Base-by-base conservation (phyloP, 192 early-diverging fungal species). In the Backusella tarrabulga region DNA sequence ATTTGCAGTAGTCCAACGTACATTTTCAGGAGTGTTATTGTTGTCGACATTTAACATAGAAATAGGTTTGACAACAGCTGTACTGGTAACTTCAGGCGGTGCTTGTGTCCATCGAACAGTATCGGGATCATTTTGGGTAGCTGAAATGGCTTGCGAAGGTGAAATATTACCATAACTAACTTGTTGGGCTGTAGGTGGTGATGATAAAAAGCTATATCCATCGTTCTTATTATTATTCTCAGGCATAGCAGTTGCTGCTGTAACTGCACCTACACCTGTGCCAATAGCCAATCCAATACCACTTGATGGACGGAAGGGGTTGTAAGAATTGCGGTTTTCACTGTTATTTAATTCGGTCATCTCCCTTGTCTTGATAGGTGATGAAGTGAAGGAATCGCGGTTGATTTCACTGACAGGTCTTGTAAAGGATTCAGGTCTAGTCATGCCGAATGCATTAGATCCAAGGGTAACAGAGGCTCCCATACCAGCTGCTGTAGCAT, bases 1-100 rank as follows among this genome's bases (percentile, higher is more conserved):
- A 35, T 67, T 67, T 26, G 17, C 35, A 42, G 73, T 41, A 1
- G 72, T 78, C 77, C 77, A 73, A 15, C 44, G 77, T 44, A 79
- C 38, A 8, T 71, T 35, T 4, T 42, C 32, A 4, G 69, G 9
- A 0, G 32, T 14, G 26, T 34, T 36, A 32, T 14, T 15, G 29
- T 11, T 11, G 26, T 40, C 23, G 5, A 32, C 12, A 15, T 40
- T 44, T 34, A 72, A 15, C 71, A 72, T 72, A 6, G 71, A 44
- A 26, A 72, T 23, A 41, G 41, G 71, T 15, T 50, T 15, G 8
- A 72, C 41, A 44, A 72, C 44, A 50, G 71, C 71, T 32, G 12
- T 11, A 29, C 71, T 32, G 17, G 41, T 15, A 4, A 32, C 21
- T 34, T 72, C 71, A 26, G 40, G 15, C 5, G 71, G 71, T 23